Evolutionary conservation across 345 rosid species (phyloP), one percentile per base, ranked within the genome.

Genomic region (Balakata baccata): DNA sequence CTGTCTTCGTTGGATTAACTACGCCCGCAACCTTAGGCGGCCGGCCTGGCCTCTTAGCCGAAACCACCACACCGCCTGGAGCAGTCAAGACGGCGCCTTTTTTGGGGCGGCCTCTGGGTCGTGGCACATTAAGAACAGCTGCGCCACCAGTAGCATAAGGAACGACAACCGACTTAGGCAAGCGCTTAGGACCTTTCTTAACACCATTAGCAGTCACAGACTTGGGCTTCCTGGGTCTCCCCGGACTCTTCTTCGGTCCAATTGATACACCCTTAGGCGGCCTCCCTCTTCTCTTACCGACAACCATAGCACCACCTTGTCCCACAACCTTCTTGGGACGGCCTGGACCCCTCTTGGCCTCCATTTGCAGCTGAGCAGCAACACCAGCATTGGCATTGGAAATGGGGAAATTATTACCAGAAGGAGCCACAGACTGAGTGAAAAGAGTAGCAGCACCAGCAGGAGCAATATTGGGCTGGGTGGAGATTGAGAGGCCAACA

Each of bases 51-150:
- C 87, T 78, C 77, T 84, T 81, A 34, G 75, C 85, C 0, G 67
- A 73, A 16, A 70, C 79, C 45, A 60, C 38, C 34, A 56, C 72
- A 13, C 75, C 79, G 0, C 6, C 80, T 49, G 52, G 59, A 25
- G 56, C 57, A 2, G 61, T 68, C 0, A 61, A 16, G 46, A 57
- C 45, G 1, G 56, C 80, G 58, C 43, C 39, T 54, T 82, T 85
- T 82, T 73, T 86, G 0, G 97, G 96, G 20, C 95, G 85, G 43
- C 92, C 94, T 78, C 88, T 79, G 4, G 86, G 86, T 78, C 67
- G 79, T 2, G 82, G 73, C 0, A 29, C 61, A 61, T 22, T 71
- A 16, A 58, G 58, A 8, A 43, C 43, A 14, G 67, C 34, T 29
- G 34, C 64, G 13, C 49, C 72, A 66, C 38, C 64, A 43, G 72